A percentile compares a stretch with the other conserved stretches of the same genome.
Conservation (phyloP, 164 flowering plant species). For the Stephania cephalantha region DNA sequence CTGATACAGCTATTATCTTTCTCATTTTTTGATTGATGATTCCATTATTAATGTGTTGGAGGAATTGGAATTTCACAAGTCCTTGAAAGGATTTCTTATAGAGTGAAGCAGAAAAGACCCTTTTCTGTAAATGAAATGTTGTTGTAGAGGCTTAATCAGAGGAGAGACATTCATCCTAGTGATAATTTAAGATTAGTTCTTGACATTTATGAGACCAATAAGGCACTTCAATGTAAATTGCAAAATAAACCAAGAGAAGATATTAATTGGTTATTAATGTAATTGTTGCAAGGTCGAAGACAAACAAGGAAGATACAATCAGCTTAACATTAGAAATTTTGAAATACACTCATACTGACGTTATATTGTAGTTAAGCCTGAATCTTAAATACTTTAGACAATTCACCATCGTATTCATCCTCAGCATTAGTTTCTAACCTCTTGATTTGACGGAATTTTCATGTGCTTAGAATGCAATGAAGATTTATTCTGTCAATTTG, state of each 20-base stretch:
- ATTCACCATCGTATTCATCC: not conserved
- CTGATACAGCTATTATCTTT: not conserved
- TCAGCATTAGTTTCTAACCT: not conserved
- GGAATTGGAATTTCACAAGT: not conserved
- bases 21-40: not conserved
- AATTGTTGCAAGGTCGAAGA: not conserved
- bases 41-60: not conserved
- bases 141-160: not conserved
- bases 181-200: not conserved
- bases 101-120: not conserved
- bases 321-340: not conserved
- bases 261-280: not conserved
- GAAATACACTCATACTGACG: not conserved
- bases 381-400: not conserved
- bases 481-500: not conserved
- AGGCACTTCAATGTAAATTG: not conserved
- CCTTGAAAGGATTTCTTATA: not conserved
- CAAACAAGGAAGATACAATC: not conserved
- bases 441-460: not conserved
- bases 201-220: not conserved
- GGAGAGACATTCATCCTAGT: not conserved
- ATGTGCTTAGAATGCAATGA: not conserved
- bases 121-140: not conserved
- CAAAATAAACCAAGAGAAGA: not conserved
- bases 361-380: not conserved